Evolutionary conservation across 225 moss, liverwort and hornwort genomes (phyloP), one percentile per base, ranked within the genome.

Genomic region (Polytrichum formosum): DNA sequence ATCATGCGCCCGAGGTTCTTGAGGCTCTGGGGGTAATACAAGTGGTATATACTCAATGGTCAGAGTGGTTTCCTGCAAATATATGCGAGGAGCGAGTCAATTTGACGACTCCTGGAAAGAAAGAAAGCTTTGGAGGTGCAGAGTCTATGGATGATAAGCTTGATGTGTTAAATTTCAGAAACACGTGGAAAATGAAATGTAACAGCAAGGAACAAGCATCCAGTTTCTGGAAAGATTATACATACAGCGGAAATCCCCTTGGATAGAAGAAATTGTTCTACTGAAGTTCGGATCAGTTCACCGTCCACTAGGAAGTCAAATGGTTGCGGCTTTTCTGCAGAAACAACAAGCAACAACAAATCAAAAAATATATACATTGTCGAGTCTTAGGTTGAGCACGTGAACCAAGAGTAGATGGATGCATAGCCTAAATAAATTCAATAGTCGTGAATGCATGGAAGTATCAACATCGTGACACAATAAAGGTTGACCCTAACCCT

Each of bases 291-390:
- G 46, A 98, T 69, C 22, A 98, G 92, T 76, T 92, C 97, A 30
- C 90, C 97, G 23, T 98, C 90, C 26, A 92, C 66, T 71, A 98
- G 71, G 70, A 98, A 98, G 68, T 98, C 97, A 67, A 94, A 98
- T 13, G 94, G 94, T 75, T 94, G 88, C 53, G 78, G 90, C 54
- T 91, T 92, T 46, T 91, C 97, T 97, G 84, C 55, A 62, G 65
- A 6, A 28, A 28, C 54, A 23, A 0, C n/a, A 4, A 55, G 54
- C 5, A 16, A 30, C 3, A 30, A 30, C 6, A 6, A 30, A 30
- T 30, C 30, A 30, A 30, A 23, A n/a, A 5, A 28, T 30, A 6
- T 6, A 30, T 30, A 6, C 3, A 30, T 46, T 46, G 46, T 16
- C 13, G 46, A 46, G 13, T 46, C 46, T 13, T 13, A 10, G 37